Evolutionary conservation across 345 rosid species (phyloP).

Genomic region (Raphanus raphanistrum): DNA sequence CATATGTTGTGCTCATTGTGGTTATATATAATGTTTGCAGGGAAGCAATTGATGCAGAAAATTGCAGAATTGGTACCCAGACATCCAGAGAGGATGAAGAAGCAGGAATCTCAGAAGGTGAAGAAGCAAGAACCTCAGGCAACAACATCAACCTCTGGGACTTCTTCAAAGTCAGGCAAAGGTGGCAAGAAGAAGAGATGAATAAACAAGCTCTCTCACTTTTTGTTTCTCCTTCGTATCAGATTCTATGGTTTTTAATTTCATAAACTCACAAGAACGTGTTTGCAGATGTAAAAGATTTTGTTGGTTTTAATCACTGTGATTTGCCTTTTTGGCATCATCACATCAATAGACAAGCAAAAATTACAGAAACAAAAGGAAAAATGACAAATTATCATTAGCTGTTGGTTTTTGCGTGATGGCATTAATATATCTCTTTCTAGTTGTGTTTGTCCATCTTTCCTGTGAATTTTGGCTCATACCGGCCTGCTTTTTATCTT

Average conservation of each 20-base stretch:
- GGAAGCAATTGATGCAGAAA: constrained; percentile 82
- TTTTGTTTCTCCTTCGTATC: constrained; percentile 4
- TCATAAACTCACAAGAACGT: not conserved
- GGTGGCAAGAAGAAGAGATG: constrained; percentile 86
- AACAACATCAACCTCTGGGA: constrained; percentile 47
- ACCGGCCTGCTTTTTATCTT: not conserved
- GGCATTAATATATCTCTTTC: not conserved
- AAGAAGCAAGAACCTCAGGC: constrained; percentile 76
- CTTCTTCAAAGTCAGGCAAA: constrained; percentile 65
- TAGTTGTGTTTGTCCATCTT: not conserved
- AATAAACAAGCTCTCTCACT: constrained; percentile 33
- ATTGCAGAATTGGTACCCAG: constrained; percentile 86
- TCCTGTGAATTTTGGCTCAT: not conserved
- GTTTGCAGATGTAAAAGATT: constrained; percentile 7
- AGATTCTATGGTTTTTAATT: constrained; percentile 8
- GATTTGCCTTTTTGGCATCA: not conserved
- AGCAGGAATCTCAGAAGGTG: constrained; percentile 70
- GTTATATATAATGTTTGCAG: constrained; percentile 43
- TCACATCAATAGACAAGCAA: constrained; percentile 4
- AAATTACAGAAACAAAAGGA: not conserved
- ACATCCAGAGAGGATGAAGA: constrained; percentile 84
- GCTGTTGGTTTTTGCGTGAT: not conserved
- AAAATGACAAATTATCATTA: not conserved
- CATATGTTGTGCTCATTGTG: constrained; percentile 18
- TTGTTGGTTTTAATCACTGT: constrained; percentile 1